phyloP scores from a whole-genome alignment of 2,329 filamentous ascomycete genomes.

The Calycina marina region DNA sequence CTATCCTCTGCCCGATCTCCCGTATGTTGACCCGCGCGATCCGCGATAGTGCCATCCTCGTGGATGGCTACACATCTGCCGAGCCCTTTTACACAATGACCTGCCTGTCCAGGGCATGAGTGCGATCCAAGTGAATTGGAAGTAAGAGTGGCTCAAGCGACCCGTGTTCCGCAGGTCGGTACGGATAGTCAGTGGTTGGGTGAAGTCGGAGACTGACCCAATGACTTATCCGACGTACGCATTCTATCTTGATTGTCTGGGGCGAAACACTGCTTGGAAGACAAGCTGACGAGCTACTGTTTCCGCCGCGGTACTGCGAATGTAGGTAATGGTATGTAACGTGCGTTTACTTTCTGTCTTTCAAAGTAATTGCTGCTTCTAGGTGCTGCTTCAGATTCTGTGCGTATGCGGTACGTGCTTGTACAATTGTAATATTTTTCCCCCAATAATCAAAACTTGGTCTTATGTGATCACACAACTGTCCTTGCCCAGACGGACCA shows the following conservation, averaged over 20 bases:
- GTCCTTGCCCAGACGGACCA: too few species aligned
- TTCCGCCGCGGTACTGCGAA: conserved; percentile 15
- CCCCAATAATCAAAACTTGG: too few species aligned
- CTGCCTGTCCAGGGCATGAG: conserved; percentile 5
- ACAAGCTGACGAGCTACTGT: conserved; percentile 14
- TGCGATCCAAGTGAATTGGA: conserved; percentile 12
- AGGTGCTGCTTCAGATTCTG: conserved; percentile 9
- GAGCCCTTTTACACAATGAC: conserved; percentile 10
- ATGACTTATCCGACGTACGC: conserved; percentile 10
- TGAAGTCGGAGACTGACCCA: conserved; percentile 11
- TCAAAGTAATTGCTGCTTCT: conserved; percentile 1
- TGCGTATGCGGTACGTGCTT: too few species aligned
- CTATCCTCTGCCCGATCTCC: conserved; percentile 14
- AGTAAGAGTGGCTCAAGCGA: conserved; percentile 11
- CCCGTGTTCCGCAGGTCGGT: conserved; percentile 12
- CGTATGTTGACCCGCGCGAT: conserved; percentile 10
- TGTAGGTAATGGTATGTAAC: conserved; percentile 11
- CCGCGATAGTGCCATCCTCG: conserved; percentile 9
- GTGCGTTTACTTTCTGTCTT: not conserved
- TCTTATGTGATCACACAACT: too few species aligned
- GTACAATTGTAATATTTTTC: too few species aligned
- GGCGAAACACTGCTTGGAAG: conserved; percentile 9
- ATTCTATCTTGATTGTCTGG: conserved; percentile 11
- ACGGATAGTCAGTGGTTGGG: conserved; percentile 4
- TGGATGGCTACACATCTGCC: conserved; percentile 10